A percentile compares a stretch with the other conserved stretches of the same genome.
Conservation (phyloP, 139 green algal genomes). For the Asterochloris erici region DNA sequence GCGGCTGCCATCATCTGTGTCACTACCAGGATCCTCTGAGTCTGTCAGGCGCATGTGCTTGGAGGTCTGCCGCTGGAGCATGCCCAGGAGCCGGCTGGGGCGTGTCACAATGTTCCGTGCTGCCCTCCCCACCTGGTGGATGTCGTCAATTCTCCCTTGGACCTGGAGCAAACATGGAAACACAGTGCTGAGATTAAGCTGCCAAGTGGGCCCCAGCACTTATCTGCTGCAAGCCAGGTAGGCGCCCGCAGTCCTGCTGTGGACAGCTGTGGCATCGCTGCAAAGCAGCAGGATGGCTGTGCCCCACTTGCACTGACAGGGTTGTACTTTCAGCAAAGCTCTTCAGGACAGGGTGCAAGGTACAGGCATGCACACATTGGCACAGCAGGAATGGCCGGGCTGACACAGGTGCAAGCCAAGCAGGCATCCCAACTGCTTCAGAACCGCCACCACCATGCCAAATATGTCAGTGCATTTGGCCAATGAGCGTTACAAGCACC, state of each 20-base stretch:
- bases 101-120: not conserved
- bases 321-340: not conserved
- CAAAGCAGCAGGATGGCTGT: not conserved
- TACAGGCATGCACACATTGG: too few relatives aligned
- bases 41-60: not conserved
- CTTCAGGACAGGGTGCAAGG: not conserved
- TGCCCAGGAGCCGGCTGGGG: not conserved
- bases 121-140: constrained; percentile 19
- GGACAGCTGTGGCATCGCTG: not conserved
- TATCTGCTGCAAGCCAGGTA: not conserved
- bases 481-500: too few relatives aligned
- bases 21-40: not conserved
- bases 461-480: too few relatives aligned
- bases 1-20: not conserved
- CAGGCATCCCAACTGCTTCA: too few relatives aligned
- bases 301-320: not conserved
- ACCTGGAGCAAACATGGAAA: constrained; percentile 12
- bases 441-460: too few relatives aligned
- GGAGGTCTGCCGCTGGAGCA: not conserved
- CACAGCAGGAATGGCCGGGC: too few relatives aligned
- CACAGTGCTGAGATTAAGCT: not conserved
- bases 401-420: too few relatives aligned
- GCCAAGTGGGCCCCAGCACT: not conserved
- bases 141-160: constrained; percentile 34
- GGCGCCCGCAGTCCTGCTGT: not conserved